These are phyloP conservation scores for Nicotiana sylvestris DNA, from an alignment of 257 asterid species.

Conservation along the genomic window DNA sequence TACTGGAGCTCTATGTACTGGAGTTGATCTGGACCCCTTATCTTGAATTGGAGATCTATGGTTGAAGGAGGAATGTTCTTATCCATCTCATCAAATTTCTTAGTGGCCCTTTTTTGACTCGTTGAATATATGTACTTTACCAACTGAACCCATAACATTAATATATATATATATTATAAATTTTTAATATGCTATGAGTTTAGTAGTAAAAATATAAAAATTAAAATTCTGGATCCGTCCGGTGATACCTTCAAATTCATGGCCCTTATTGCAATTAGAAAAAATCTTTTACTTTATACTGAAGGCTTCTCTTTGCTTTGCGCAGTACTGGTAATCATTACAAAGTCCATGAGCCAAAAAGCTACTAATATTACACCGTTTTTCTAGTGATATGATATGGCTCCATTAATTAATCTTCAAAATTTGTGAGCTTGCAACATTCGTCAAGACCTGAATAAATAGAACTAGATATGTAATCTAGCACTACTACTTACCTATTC, in stretches of 20 bases:
- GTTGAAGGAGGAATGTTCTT: no score
- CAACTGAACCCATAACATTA: no score
- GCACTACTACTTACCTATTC: neutral
- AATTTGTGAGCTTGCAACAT: neutral
- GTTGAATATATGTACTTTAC: no score
- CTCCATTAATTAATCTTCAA: neutral
- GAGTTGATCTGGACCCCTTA: no score
- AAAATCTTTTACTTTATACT: neutral
- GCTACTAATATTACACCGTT: neutral
- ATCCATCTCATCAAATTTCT: no score
- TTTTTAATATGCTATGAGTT: no score
- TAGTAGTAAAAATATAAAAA: no score
- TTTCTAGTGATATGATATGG: neutral
- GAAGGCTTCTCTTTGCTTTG: constrained; percentile 3
- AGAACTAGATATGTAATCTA: neutral
- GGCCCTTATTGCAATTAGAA: neutral
- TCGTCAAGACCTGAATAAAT: neutral
- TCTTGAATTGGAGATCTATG: no score
- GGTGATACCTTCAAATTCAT: neutral
- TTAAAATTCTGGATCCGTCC: neutral
- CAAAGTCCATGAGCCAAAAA: neutral
- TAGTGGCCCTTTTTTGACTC: no score
- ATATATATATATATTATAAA: no score
- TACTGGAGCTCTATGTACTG: no score
- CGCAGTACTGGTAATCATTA: neutral